Percentiles rank a stretch among this genome's conserved stretches.
Conservation (phyloP, 805 yeast genomes). For the Lachancea nothofagi region DNA sequence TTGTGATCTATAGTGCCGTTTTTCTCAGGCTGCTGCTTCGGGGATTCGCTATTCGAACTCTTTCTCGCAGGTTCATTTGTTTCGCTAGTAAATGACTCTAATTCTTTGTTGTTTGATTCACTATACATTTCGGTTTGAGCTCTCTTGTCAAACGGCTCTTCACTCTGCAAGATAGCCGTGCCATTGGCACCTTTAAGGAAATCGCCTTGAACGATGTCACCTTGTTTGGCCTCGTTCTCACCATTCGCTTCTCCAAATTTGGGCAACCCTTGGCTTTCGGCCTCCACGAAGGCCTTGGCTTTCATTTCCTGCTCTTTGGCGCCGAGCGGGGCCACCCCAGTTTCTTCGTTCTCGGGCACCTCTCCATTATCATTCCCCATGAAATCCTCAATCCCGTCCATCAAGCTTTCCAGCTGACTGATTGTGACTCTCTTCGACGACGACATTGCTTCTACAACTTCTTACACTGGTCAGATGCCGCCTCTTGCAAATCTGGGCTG, state of each 20-base stretch:
- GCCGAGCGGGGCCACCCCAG: not conserved
- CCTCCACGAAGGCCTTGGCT: too few species aligned
- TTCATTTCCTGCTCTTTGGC: too few species aligned
- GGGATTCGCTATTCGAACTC: too few species aligned
- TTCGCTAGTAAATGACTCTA: not conserved
- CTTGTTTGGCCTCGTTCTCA: not conserved
- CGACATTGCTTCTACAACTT: conserved; percentile 2
- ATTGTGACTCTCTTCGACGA: conserved; percentile 15
- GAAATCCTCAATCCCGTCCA: conserved; percentile 27
- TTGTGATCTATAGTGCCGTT: too few species aligned
- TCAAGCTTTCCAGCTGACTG: conserved; percentile 9
- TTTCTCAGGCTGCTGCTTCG: too few species aligned
- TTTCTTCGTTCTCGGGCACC: too few species aligned
- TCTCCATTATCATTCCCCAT: conserved; percentile 8
- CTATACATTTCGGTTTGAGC: too few species aligned
- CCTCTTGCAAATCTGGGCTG: conserved; percentile 13
- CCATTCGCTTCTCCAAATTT: not conserved
- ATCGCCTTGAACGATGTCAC: too few species aligned
- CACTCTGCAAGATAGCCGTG: not conserved
- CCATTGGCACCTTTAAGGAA: not conserved
- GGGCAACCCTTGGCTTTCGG: not conserved
- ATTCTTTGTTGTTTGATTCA: not conserved
- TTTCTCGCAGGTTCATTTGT: not conserved
- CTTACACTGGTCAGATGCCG: conserved; percentile 6
- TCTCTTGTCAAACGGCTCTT: too few species aligned